Percentiles rank a stretch among this genome's conserved stretches.
Evolutionary conservation across 148 eudicot genomes (phyloP).

Genomic region (Persicaria tinctoria): DNA sequence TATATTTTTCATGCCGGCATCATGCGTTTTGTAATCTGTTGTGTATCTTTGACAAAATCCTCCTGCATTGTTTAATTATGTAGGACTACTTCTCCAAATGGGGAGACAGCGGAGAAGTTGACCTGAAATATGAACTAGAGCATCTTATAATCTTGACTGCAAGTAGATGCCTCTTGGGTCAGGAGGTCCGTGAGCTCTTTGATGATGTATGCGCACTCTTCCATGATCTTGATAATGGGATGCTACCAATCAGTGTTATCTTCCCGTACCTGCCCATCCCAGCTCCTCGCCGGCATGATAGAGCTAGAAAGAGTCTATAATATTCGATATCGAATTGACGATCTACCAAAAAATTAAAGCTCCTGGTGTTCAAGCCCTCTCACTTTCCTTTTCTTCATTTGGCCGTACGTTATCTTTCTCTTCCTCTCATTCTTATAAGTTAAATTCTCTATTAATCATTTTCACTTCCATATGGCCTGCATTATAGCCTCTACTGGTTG

Average conservation of each 20-base stretch:
- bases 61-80: background rate
- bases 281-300: constrained; percentile 73
- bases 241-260: constrained; percentile 84
- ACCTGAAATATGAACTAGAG: constrained; percentile 76
- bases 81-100: constrained; percentile 90
- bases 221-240: constrained; percentile 88
- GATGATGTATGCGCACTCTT: constrained; percentile 87
- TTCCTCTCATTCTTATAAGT: too few species aligned
- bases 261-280: constrained; percentile 92
- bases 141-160: constrained; percentile 89
- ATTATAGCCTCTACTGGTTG: too few species aligned
- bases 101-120: constrained; percentile 92
- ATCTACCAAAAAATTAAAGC: constrained; percentile 57
- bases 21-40: background rate
- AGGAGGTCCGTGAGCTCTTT: constrained; percentile 72
- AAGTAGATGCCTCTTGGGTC: constrained; percentile 43
- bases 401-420: too few species aligned
- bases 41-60: background rate
- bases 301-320: constrained; percentile 57
- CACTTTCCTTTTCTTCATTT: too few species aligned
- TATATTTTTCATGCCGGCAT: background rate
- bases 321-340: constrained; percentile 13
- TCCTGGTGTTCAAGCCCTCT: constrained; percentile 22
- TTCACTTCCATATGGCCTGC: too few species aligned
- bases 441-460: too few species aligned